These are phyloP conservation scores for Pichia sp. DNA, from an alignment of 1,139 yeast genomes.

Conservation along the genomic window DNA sequence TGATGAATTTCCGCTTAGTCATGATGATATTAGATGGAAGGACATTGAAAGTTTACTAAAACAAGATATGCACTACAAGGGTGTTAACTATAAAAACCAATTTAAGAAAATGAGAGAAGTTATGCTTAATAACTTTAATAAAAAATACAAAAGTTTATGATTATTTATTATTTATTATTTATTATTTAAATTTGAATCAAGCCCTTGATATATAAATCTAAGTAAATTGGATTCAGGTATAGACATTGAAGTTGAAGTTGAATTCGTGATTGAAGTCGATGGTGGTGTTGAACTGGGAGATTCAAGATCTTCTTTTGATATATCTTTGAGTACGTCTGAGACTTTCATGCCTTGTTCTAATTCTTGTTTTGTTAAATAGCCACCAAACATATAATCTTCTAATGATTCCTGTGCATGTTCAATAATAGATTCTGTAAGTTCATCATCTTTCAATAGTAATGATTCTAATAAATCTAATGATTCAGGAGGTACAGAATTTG, in stretches of 20 bases:
- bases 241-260: too few relatives aligned
- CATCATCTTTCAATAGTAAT: conserved; percentile 39
- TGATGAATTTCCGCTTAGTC: conserved; percentile 34
- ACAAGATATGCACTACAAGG: conserved; percentile 15
- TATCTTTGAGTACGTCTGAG: conserved; percentile 15
- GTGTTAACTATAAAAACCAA: conserved; percentile 15
- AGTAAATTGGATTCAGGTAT: conserved; percentile 11
- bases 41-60: conserved; percentile 14
- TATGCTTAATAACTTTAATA: conserved; percentile 8
- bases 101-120: conserved; percentile 14
- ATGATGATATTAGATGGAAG: conserved; percentile 13
- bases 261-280: too few relatives aligned
- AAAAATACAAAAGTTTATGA: conserved; percentile 1
- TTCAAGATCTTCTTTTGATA: conserved; percentile 14
- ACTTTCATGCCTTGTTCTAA: conserved; percentile 36
- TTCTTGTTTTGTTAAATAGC: conserved; percentile 51
- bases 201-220: conserved; percentile 39
- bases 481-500: neutral
- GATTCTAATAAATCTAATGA: conserved; percentile 8
- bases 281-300: conserved; percentile 14
- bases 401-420: conserved; percentile 45
- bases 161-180: neutral
- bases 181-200: conserved; percentile 19
- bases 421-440: conserved; percentile 59
- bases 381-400: conserved; percentile 56